phyloP scores from a whole-genome alignment of 1,139 yeast genomes.

The Suhomyces yuchorum region DNA sequence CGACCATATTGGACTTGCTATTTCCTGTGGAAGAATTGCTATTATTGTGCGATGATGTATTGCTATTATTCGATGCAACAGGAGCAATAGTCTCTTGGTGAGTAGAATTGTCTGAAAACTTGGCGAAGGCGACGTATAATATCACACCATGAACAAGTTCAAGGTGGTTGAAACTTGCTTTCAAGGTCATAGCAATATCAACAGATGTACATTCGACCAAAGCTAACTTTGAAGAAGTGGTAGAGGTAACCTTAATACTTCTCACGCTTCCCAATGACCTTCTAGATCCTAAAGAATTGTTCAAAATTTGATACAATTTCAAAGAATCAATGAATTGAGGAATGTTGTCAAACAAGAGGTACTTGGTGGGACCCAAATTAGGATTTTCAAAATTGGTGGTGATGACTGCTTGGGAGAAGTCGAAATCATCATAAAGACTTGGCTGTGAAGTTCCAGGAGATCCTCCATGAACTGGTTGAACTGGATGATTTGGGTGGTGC shows the following conservation, averaged over 20 bases:
- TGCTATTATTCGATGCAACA: slow-evolving; percentile 9
- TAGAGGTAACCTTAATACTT: slow-evolving; percentile 56
- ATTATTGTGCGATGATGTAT: background rate
- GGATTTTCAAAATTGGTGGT: slow-evolving; percentile 71
- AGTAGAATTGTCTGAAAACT: slow-evolving; percentile 37
- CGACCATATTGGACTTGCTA: slow-evolving; percentile 16
- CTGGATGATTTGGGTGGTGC: background rate
- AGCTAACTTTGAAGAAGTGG: slow-evolving; percentile 52
- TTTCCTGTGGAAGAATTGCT: slow-evolving; percentile 10
- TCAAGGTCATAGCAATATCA: slow-evolving; percentile 78
- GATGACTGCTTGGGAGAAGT: slow-evolving; percentile 40
- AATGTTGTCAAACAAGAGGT: slow-evolving; percentile 74
- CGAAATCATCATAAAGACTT: slow-evolving; percentile 55
- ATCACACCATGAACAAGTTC: slow-evolving; percentile 77
- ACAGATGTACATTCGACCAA: slow-evolving; percentile 71
- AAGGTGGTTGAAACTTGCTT: slow-evolving; percentile 73
- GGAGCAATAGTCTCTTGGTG: background rate
- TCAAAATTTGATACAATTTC: slow-evolving; percentile 38
- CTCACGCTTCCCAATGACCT: slow-evolving; percentile 30
- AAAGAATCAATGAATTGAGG: slow-evolving; percentile 50
- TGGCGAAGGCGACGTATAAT: slow-evolving; percentile 69
- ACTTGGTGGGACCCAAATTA: slow-evolving; percentile 73
- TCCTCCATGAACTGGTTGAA: slow-evolving; percentile 5
- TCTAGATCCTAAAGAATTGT: slow-evolving; percentile 30
- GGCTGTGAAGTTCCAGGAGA: slow-evolving; percentile 27